Base-by-base conservation (phyloP, 1,139 yeast species). In the Suhomyces bribrorum region DNA sequence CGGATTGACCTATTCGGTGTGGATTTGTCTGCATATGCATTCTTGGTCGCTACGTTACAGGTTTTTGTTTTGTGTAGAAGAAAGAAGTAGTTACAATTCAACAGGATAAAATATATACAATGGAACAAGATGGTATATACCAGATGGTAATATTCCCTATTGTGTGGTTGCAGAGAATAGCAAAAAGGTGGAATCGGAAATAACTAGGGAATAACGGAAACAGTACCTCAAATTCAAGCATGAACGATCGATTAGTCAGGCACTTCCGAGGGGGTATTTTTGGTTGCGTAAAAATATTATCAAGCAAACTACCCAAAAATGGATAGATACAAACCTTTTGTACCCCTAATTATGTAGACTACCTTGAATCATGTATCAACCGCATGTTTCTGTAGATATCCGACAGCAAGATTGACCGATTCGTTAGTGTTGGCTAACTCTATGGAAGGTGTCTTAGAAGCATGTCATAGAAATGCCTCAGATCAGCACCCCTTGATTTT, bases 31-130 rank as follows among this genome's bases (percentile, higher is more conserved):
- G 34, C 38, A 35, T 35, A 26, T 38, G 42, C 42, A 38, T 38
- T 33, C 32, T 34, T 32, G 30, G 29, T 38, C 42, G 38, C 38
- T 38, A 38, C 42, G 42, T 25, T 14, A 27, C 22, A 20, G 26
- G 20, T 20, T 20, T 20, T n/a, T n/a, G n/a, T 8, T 20, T 20
- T 20, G 23, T 20, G 23, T n/a, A 8, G 23, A n/a, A 20, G 23
- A 20, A n/a, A 20, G 23, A 20, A 20, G 11, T 20, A 8, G 16
- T 14, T 26, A 26, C 15, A 26, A 29, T 20, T 20, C 7, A 14
- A 15, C 13, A 23, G 32, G 16, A 29, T 14, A 11, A 29, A 8
- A 18, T 13, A 13, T 14, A 20, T n/a, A 20, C 23, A 20, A 20
- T 20, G 11, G 6, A n/a, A n/a, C n/a, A n/a, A n/a, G n/a, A n/a